Evolutionary conservation across 805 yeast species (phyloP).

Genomic region (Sugiyamaella mastotermitis): DNA sequence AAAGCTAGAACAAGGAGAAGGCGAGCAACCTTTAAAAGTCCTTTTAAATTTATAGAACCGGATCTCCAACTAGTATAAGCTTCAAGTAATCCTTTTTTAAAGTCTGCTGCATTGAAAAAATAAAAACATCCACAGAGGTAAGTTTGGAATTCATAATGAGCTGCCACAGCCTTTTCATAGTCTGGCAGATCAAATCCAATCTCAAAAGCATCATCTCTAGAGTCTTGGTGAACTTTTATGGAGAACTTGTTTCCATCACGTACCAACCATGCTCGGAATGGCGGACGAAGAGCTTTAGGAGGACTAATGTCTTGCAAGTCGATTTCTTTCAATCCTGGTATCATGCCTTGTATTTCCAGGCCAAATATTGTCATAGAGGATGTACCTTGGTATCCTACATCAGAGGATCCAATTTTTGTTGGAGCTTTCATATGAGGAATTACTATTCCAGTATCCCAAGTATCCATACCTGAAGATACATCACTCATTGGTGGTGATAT

Average conservation of each 20-base stretch:
- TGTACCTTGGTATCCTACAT: conserved; percentile 3
- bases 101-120: conserved; percentile 18
- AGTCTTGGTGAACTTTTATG: conserved; percentile 1
- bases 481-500: too few species aligned
- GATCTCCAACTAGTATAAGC: conserved; percentile 7
- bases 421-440: conserved; percentile 5
- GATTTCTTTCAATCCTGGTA: conserved; percentile 7
- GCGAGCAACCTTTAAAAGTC: conserved; percentile 14
- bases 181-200: conserved; percentile 16
- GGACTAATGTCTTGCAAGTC: conserved; percentile 4
- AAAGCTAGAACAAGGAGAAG: conserved; percentile 18
- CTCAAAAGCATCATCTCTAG: conserved; percentile 3
- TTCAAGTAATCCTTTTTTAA: conserved; percentile 9
- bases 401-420: not conserved
- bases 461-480: not conserved
- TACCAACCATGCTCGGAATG: not conserved
- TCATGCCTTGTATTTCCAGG: conserved; percentile 11
- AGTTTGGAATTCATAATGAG: conserved; percentile 11
- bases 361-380: conserved; percentile 16
- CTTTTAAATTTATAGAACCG: conserved; percentile 4
- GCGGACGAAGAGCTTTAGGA: not conserved
- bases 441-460: not conserved
- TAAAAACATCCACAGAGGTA: conserved; percentile 20
- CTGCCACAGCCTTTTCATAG: conserved; percentile 14
- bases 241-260: conserved; percentile 2